Conservation (phyloP, 345 rosid genomes). For the Crucihimalaya himalaica region DNA sequence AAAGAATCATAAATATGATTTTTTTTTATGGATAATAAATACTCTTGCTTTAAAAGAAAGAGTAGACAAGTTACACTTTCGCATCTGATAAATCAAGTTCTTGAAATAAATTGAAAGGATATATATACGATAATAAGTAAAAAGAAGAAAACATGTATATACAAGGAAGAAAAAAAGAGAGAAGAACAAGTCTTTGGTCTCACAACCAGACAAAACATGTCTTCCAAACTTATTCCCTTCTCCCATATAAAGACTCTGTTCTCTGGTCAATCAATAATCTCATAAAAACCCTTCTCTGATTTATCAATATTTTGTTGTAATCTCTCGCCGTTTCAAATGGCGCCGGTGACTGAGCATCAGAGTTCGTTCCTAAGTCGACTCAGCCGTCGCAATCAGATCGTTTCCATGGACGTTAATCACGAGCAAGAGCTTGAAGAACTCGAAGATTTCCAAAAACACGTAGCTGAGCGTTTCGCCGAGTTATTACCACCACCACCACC, state of each 20-base stretch:
- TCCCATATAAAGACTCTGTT: conserved; percentile 23
- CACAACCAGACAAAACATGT: conserved; percentile 33
- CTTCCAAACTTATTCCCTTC: conserved; percentile 24
- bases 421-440: conserved; percentile 88
- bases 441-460: conserved; percentile 69
- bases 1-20: no score
- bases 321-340: conserved; percentile 21
- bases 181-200: conserved; percentile 44
- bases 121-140: neutral
- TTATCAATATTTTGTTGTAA: neutral
- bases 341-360: conserved; percentile 75
- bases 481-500: conserved; percentile 45
- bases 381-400: conserved; percentile 84
- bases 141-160: neutral
- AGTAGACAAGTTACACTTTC: neutral
- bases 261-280: conserved; percentile 15
- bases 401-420: conserved; percentile 72
- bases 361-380: conserved; percentile 75
- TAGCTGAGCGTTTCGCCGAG: conserved; percentile 67
- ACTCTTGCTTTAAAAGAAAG: no score
- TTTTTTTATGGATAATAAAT: no score
- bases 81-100: neutral
- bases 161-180: neutral
- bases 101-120: neutral
- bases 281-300: neutral